Percentiles rank a stretch among this genome's conserved stretches.
phyloP scores from a whole-genome alignment of 2,329 filamentous ascomycete genomes.

The Epichloe gansuensis region DNA sequence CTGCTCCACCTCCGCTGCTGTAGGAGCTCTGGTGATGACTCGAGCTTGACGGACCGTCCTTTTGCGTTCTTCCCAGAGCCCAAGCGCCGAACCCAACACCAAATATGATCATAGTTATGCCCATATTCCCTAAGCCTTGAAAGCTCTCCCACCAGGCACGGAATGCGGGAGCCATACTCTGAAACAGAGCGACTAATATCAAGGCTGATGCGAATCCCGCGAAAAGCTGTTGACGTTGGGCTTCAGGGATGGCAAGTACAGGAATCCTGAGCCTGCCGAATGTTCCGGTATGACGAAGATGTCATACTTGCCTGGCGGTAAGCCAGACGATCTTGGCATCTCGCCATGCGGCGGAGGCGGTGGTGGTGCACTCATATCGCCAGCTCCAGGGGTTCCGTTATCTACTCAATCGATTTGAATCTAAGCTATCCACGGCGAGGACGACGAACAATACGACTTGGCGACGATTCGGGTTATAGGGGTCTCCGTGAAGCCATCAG shows the following conservation, averaged over 20 bases:
- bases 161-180: slow-evolving; percentile 60
- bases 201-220: slow-evolving; percentile 74
- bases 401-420: not conserved
- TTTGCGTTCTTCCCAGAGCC: slow-evolving; percentile 37
- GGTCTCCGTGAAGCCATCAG: slow-evolving; percentile 20
- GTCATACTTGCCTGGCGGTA: slow-evolving; percentile 87
- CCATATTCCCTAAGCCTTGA: slow-evolving; percentile 59
- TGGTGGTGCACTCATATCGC: slow-evolving; percentile 51
- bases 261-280: slow-evolving; percentile 75
- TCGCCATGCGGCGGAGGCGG: slow-evolving; percentile 79
- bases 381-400: not conserved
- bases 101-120: slow-evolving; percentile 58
- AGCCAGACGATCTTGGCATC: slow-evolving; percentile 55
- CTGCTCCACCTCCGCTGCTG: slow-evolving; percentile 9
- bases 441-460: not conserved
- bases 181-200: slow-evolving; percentile 58
- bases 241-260: slow-evolving; percentile 84
- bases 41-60: slow-evolving; percentile 13
- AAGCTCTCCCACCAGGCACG: slow-evolving; percentile 62
- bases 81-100: slow-evolving; percentile 68
- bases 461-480: slow-evolving; percentile 11
- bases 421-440: not conserved
- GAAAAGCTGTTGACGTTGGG: slow-evolving; percentile 84
- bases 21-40: slow-evolving; percentile 12
- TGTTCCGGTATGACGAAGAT: slow-evolving; percentile 95